Base-by-base conservation (phyloP, 176 grass and related monocot genomes). In the Elaeis guineensis region DNA sequence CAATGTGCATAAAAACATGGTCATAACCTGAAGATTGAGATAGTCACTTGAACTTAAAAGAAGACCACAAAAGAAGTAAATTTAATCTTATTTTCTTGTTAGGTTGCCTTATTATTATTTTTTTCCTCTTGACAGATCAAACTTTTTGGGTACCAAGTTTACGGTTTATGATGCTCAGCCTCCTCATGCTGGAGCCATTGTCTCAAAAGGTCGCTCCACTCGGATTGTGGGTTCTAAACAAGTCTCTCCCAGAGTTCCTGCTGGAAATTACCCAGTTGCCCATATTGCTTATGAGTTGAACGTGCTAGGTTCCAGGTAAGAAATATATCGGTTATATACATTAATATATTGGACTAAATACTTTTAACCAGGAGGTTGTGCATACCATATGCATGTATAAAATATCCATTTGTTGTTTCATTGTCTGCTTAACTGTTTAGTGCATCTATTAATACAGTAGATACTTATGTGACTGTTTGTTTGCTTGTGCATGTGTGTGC, bases 121-220 rank as follows among this genome's bases (percentile, higher is more conserved):
- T 65, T 61, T 0, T 58, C 72, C 49, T 25, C 18, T 58, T n/a
- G 52, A 74, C 83, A 96, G 92, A 84, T 96, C 86, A 44, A 96
- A 96, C 69, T 96, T 96, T 71, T 61, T 96, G 71, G 81, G 86
- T 69, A 96, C 86, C 0, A 96, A 90, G 63, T 96, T 96, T 56
- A 90, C 78, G 52, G 78, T 87, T 24, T 96, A 85, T 82, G 92
- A 96, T 85, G 78, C 66, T 8, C 86, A 96, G 68, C 80, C 86
- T n/a, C n/a, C n/a, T 77, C 68, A 84, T 87, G 58, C 72, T 14
- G 80, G 78, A 72, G 62, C 69, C 51, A 52, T 72, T 52, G 29
- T 61, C 53, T 75, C 92, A 55, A 84, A 79, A 62, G 79, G 72
- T 59, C 59, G 53, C 26, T 72, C 78, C 62, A 81, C 77, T 57